Base-by-base conservation (phyloP, 2,329 filamentous ascomycete genomes). In the Phyllosticta capitalensis region DNA sequence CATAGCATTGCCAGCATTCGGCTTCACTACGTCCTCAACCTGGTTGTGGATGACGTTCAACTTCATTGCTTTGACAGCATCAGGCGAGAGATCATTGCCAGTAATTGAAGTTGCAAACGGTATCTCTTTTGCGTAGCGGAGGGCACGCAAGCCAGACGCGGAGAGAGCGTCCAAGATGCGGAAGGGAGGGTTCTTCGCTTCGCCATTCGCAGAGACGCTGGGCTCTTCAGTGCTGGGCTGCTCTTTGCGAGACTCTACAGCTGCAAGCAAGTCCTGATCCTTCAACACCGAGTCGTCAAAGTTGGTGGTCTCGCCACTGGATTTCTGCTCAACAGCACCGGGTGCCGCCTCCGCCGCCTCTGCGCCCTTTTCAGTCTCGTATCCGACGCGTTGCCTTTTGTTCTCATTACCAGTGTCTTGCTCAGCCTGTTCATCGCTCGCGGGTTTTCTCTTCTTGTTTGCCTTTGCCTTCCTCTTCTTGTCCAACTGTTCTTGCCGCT, bases 81-180 rank as follows among this genome's bases (percentile, higher is more conserved):
- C 83, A 14, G 81, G 75, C 1, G 90, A 90, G 59, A 97, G 81
- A 68, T 99, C 94, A 72, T 99, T 99, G 33, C 92, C 90, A 5
- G 90, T 92, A 49, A 96, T 81, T 0, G 83, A 84, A 2, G 90
- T 94, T 14, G 85, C 81, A 65, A 92, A 90, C 0, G 94, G 90
- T 24, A 99, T 84, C 70, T 99, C 94, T 65, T 91, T 87, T 0
- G 90, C 89, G 72, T 97, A 99, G 62, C 94, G 87, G 50, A 99
- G 75, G 5, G 94, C 94, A 63, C 94, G 86, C 5, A 99, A 81
- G 22, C 94, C 94, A 2, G 92, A 96, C 0, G 94, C 94, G 9
- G 94, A 99, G 5, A 99, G 81, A 0, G 94, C 94, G 73, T 99
- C 94, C 9, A 99, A 83, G 48, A 99, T 92, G n/a, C 85, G 87